Evolutionary conservation across 257 asterid species (phyloP).

Genomic region (Solanum medicagineum): DNA sequence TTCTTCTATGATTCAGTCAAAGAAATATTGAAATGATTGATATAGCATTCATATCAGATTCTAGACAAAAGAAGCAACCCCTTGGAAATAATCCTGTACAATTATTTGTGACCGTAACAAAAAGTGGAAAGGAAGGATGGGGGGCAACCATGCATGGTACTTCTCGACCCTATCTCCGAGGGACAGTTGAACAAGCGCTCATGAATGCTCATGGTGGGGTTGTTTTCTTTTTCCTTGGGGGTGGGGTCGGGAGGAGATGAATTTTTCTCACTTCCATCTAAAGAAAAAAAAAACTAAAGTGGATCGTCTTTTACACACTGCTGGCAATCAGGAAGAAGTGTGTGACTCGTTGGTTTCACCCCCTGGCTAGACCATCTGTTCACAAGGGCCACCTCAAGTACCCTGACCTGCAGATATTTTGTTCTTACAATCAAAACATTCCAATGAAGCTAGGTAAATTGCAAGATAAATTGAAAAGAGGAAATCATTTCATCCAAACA

Average conservation of each 20-base stretch:
- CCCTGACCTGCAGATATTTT: conserved; percentile 58
- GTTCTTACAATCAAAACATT: not conserved
- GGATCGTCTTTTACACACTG: conserved; percentile 55
- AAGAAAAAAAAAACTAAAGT: conserved; percentile 2
- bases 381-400: conserved; percentile 56
- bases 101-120: not conserved
- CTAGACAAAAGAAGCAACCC: not conserved
- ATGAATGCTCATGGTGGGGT: not conserved
- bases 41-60: not conserved
- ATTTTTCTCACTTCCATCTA: not conserved
- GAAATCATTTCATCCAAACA: not conserved
- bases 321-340: conserved; percentile 34
- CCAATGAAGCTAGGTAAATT: not conserved
- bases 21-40: not conserved
- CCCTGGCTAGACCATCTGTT: conserved; percentile 49
- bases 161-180: no score
- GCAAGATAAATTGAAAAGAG: not conserved
- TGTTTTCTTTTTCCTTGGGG: not conserved
- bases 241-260: not conserved
- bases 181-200: no score
- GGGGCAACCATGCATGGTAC: no score
- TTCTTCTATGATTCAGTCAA: not conserved
- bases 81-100: not conserved
- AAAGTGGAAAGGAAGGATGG: not conserved
- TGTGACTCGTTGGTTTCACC: conserved; percentile 41